A percentile compares a stretch with the other conserved stretches of the same genome.
Evolutionary conservation across 2,329 filamentous ascomycete genomes (phyloP).

Genomic region (Arthrobotrys pseudoclavata): DNA sequence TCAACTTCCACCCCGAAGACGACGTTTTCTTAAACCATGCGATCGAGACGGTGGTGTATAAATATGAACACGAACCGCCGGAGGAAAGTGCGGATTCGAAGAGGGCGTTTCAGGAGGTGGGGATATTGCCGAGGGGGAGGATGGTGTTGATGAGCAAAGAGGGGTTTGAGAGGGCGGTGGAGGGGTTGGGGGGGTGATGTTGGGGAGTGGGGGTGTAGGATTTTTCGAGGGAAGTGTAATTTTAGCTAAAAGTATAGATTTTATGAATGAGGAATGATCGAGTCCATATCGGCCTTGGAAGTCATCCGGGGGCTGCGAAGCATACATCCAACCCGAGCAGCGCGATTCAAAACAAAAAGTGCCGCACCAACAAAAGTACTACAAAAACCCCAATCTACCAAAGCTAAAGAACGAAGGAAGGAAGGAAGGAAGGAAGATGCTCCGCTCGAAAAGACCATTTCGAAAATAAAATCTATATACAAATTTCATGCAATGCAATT

Average conservation of each 20-base stretch:
- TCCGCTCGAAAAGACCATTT: constrained; percentile 7
- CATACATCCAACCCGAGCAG: background rate
- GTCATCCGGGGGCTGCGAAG: no score
- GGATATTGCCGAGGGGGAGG: constrained; percentile 77
- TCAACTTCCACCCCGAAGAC: constrained; percentile 97
- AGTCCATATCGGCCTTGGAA: no score
- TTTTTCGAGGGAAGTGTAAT: background rate
- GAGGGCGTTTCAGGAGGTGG: constrained; percentile 92
- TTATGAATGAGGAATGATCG: no score
- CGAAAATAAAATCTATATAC: constrained; percentile 31
- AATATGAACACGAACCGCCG: constrained; percentile 82
- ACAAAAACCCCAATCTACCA: background rate
- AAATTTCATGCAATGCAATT: constrained; percentile 16
- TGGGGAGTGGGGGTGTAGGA: background rate
- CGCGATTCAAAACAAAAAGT: background rate
- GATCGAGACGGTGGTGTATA: constrained; percentile 75
- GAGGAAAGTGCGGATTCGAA: constrained; percentile 90
- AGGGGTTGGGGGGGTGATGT: constrained; percentile 5
- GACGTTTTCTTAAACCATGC: constrained; percentile 75
- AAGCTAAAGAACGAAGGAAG: background rate
- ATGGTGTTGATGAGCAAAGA: constrained; percentile 46
- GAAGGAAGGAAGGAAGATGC: background rate
- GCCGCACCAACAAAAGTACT: background rate
- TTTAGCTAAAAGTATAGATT: no score
- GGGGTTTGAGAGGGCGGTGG: constrained; percentile 39